phyloP scores from a whole-genome alignment of 1,139 yeast genomes.

The Candida anutae region DNA sequence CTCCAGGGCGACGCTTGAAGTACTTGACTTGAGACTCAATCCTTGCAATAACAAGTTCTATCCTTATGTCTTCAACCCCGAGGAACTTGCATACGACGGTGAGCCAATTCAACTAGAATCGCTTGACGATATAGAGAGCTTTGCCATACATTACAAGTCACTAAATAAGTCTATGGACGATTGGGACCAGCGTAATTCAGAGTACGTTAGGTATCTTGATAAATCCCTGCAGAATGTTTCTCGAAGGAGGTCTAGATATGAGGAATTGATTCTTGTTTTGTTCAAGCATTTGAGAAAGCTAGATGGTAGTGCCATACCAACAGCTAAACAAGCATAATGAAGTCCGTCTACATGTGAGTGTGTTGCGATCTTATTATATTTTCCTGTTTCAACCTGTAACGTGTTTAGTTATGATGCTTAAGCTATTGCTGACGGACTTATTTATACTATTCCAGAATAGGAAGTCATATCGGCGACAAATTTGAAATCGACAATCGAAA shows the following conservation, averaged over 20 bases:
- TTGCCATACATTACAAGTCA: conserved; percentile 34
- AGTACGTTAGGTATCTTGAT: conserved; percentile 16
- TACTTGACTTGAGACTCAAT: conserved; percentile 45
- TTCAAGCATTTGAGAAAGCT: conserved; percentile 28
- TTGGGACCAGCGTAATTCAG: conserved; percentile 31
- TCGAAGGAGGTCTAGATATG: conserved; percentile 29
- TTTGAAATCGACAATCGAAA: no score
- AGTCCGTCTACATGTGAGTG: no score
- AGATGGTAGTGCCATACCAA: conserved; percentile 30
- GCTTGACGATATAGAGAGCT: conserved; percentile 39
- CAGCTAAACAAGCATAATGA: no score
- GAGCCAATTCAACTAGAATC: conserved; percentile 35
- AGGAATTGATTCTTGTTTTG: conserved; percentile 28
- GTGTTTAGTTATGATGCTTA: no score
- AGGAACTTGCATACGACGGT: conserved; percentile 24
- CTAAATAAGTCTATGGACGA: conserved; percentile 24
- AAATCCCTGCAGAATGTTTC: conserved; percentile 14
- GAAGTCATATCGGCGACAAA: no score
- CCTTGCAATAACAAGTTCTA: conserved; percentile 41
- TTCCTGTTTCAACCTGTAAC: no score
- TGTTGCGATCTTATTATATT: no score
- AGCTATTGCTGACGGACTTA: no score
- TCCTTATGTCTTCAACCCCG: conserved; percentile 46
- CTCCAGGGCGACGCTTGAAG: conserved; percentile 24
- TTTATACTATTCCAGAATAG: no score